These are phyloP conservation scores for Penicillium egyptiacum DNA, from an alignment of 495 filamentous ascomycete species.

Conservation along the genomic window DNA sequence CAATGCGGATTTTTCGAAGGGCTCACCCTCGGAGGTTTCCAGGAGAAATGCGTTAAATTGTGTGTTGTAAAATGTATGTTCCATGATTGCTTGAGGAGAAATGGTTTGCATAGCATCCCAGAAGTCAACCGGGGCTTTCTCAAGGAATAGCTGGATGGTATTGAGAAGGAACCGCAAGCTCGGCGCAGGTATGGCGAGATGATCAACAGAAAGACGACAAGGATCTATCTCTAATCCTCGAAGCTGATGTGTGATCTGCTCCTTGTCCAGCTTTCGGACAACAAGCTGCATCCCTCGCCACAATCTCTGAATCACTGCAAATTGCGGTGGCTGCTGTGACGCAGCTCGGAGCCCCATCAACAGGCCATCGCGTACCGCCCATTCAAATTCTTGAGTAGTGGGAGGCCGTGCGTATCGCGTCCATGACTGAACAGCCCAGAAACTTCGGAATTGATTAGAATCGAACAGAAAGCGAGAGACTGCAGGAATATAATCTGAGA, in stretches of 20 bases:
- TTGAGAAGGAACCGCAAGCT: conserved; percentile 62
- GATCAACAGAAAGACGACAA: conserved; percentile 72
- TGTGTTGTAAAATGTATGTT: conserved; percentile 72
- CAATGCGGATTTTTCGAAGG: conserved; percentile 54
- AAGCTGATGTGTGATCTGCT: conserved; percentile 73
- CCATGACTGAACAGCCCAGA: conserved; percentile 72
- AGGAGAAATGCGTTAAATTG: conserved; percentile 62
- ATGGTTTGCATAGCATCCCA: conserved; percentile 84
- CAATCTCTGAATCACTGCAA: conserved; percentile 58
- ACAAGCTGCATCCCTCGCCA: conserved; percentile 76
- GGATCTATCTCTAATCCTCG: conserved; percentile 77
- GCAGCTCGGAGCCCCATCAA: conserved; percentile 36
- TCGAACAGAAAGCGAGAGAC: conserved; percentile 81
- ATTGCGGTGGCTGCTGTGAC: conserved; percentile 49
- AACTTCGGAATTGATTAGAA: conserved; percentile 52
- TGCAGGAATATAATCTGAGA: conserved; percentile 70
- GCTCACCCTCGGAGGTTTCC: conserved; percentile 53
- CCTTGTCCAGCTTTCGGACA: conserved; percentile 65
- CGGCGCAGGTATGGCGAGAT: conserved; percentile 61
- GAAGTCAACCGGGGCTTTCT: conserved; percentile 72
- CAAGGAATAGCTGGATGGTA: conserved; percentile 64
- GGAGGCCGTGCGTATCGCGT: conserved; percentile 56
- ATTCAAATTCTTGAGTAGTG: conserved; percentile 71
- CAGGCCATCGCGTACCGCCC: conserved; percentile 72
- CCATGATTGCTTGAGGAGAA: conserved; percentile 68